These are phyloP conservation scores for Corylus heterophylla DNA, from an alignment of 306 rosid species.

Conservation along the genomic window DNA sequence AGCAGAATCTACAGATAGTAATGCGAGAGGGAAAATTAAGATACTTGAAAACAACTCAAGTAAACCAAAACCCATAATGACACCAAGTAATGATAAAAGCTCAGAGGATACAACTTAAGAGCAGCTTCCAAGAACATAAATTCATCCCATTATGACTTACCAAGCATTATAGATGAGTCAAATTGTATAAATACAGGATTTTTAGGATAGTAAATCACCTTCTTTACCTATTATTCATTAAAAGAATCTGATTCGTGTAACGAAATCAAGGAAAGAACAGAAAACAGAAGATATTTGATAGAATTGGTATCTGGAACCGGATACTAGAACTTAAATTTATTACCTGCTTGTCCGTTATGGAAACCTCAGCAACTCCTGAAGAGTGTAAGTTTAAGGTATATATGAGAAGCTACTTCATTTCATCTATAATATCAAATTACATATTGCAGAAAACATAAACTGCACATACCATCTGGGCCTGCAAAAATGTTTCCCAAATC, in stretches of 20 bases:
- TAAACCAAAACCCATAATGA: background rate
- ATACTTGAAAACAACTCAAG: constrained; percentile 4
- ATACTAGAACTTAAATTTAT: background rate
- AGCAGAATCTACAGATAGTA: constrained; percentile 50
- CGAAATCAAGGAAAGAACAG: background rate
- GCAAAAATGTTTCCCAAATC: constrained; percentile 80
- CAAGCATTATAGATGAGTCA: background rate
- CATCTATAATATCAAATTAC: constrained; percentile 2
- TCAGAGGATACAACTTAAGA: background rate
- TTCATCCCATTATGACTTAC: background rate
- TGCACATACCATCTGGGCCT: constrained; percentile 60
- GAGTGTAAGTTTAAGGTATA: constrained; percentile 14
- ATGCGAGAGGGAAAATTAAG: background rate
- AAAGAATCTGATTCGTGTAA: background rate
- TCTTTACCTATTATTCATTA: background rate
- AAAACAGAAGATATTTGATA: constrained; percentile 3
- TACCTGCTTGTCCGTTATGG: constrained; percentile 55
- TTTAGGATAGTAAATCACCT: background rate
- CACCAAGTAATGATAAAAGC: background rate
- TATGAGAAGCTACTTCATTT: constrained; percentile 11
- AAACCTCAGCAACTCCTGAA: constrained; percentile 73
- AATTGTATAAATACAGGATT: background rate
- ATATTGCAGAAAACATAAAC: background rate
- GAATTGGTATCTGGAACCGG: background rate
- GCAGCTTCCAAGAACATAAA: background rate